Evolutionary conservation across 2,329 filamentous ascomycete genomes (phyloP), one percentile per base, ranked within the genome.

Genomic region (Dactylellina cionopaga): DNA sequence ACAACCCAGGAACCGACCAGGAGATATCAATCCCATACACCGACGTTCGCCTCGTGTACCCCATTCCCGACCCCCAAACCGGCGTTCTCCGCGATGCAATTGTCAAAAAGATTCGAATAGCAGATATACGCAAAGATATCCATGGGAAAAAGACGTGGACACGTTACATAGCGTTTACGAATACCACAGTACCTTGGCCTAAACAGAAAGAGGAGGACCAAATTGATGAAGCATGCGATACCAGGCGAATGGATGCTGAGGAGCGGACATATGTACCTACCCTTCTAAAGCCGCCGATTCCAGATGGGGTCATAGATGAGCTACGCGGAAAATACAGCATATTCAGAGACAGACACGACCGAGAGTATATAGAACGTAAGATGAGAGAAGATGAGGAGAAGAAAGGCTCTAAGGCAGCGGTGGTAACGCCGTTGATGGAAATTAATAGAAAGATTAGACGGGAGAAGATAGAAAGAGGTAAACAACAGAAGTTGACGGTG

Each of bases 271-370:
- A 91, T 79, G 84, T 89, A 60, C 92, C 93, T n/a, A 90, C 88
- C 33, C 84, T 98, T 22, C 83, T 92, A 25, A 83, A 85, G 13
- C 85, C 90, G 24, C 94, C 94, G 11, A 92, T 96, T 85, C 92
- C 94, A 3, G 81, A 84, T 27, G 82, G 81, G n/a, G 86, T 97
- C 35, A 85, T 96, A 75, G 89, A 96, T 80, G 94, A 98, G 83
- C 84, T 98, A 79, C 86, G 92, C 79, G 90, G 90, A 83, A 90
- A 88, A 79, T 96, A 89, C 85, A 91, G 89, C 76, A 87, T 86
- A 77, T 95, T 93, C 87, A 85, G 92, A 78, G 92, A 89, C 58
- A 85, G 91, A 49, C 92, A 96, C 82, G 90, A 92, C 74, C 82
- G 86, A 46, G 90, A 89, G 80, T 96, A 90, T 79, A 80, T 93